These are phyloP conservation scores for Hortiboletus flavorubellus DNA, from an alignment of 768 basidiomycete species.

Conservation along the genomic window DNA sequence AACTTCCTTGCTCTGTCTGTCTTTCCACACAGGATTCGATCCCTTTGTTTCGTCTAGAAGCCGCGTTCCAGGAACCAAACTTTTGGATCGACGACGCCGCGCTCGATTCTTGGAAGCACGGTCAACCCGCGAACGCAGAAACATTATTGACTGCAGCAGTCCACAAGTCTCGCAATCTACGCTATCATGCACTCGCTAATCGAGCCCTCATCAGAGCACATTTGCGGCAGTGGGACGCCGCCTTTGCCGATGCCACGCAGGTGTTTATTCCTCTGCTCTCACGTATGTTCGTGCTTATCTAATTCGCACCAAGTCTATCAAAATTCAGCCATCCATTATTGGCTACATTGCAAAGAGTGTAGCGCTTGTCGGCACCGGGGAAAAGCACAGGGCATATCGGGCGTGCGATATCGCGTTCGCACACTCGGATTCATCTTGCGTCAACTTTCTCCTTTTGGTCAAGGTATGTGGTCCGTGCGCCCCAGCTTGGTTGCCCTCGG, in stretches of 20 bases:
- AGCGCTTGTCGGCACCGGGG: background rate
- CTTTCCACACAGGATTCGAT: background rate
- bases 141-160: background rate
- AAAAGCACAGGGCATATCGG: background rate
- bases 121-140: background rate
- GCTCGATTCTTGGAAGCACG: background rate
- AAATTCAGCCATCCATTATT: background rate
- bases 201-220: background rate
- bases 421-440: background rate
- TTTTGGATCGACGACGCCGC: background rate
- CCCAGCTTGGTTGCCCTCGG: background rate
- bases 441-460: background rate
- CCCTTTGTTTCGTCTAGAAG: background rate
- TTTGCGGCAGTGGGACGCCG: background rate
- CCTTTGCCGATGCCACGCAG: background rate
- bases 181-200: background rate
- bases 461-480: background rate
- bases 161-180: background rate
- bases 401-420: background rate
- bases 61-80: background rate
- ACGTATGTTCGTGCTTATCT: background rate
- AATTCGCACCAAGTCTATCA: background rate
- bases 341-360: background rate
- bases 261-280: background rate
- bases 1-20: background rate